Evolutionary conservation across 2,329 filamentous ascomycete species (phyloP), one percentile per base, ranked within the genome.

Genomic region (Trichoderma gracile): DNA sequence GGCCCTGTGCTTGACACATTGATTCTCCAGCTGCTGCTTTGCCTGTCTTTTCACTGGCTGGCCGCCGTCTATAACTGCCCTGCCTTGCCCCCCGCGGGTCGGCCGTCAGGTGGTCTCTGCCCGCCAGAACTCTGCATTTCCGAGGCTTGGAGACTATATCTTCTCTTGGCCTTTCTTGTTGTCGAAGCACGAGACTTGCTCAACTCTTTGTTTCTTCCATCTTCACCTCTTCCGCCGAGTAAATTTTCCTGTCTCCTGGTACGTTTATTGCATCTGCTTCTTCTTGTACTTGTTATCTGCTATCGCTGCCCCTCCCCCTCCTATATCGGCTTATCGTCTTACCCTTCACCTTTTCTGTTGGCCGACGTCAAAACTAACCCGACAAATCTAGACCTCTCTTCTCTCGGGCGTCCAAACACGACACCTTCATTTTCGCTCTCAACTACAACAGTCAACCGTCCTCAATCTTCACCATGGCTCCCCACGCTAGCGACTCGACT

Each of bases 401-500:
- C 14, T 6, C 27, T 21, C 12, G 17, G 40, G 27, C 40, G 15
- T 5, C 30, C 25, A 50, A n/a, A 1, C 33, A 14, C 33, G 10
- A 38, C 10, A 38, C 10, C 33, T 7, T 47, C 21, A 14, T 25
- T 21, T 21, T 12, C 23, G 2, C 40, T 15, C 12, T 23, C n/a
- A 58, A 17, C 52, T 14, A 25, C 49, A 43, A 65, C 33, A 27
- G 12, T 33, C 33, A 38, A 38, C 12, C 33, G 3, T 14, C 3
- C 1, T 38, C 49, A 54, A 54, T 49, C 27, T 54, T 40, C 67
- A 77, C 65, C 70, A 88, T 88, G 86, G 82, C 86, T 70, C 84
- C 85, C 69, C 84, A 86, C 80, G 84, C 84, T 72, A 78, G 85
- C 72, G 75, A 72, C 71, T 69, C 70, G 64, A 69, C 70, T 63